phyloP scores from a whole-genome alignment of 2,329 filamentous ascomycete genomes.

The Pseudogymnoascus sp. region DNA sequence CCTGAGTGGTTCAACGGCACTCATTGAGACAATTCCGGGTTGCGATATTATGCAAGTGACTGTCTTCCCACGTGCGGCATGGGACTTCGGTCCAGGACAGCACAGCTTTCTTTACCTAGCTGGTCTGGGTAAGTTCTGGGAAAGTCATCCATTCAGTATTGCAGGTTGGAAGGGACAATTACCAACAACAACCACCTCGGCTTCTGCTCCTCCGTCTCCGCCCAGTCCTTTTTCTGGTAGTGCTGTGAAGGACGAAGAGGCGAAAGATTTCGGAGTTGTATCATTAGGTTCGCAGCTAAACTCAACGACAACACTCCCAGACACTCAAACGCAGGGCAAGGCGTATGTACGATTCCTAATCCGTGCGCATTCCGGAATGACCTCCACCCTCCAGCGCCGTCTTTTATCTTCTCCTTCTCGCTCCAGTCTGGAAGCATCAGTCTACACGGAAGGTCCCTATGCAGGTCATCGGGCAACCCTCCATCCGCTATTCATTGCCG shows the following conservation, averaged over 20 bases:
- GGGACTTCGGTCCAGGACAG: constrained; percentile 25
- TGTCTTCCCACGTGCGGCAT: constrained; percentile 34
- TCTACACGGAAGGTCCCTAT: background rate
- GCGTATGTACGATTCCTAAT: background rate
- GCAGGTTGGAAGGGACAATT: background rate
- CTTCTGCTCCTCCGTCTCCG: background rate
- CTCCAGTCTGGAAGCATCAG: background rate
- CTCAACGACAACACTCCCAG: background rate
- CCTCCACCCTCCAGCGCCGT: background rate
- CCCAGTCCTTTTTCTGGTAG: background rate
- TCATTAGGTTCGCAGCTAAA: background rate
- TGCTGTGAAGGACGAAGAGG: background rate
- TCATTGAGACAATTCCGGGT: constrained; percentile 28
- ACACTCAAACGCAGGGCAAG: background rate
- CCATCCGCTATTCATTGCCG: background rate
- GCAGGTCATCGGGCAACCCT: background rate
- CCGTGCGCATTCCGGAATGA: background rate
- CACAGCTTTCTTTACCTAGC: constrained; percentile 45
- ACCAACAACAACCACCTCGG: background rate
- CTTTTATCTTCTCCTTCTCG: background rate
- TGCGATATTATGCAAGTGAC: constrained; percentile 32
- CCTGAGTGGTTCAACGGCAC: background rate
- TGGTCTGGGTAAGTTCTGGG: constrained; percentile 38
- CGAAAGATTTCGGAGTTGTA: background rate
- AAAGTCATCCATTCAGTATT: constrained; percentile 48